Base-by-base conservation (phyloP, 345 rosid species). In the Hypericum perforatum region DNA sequence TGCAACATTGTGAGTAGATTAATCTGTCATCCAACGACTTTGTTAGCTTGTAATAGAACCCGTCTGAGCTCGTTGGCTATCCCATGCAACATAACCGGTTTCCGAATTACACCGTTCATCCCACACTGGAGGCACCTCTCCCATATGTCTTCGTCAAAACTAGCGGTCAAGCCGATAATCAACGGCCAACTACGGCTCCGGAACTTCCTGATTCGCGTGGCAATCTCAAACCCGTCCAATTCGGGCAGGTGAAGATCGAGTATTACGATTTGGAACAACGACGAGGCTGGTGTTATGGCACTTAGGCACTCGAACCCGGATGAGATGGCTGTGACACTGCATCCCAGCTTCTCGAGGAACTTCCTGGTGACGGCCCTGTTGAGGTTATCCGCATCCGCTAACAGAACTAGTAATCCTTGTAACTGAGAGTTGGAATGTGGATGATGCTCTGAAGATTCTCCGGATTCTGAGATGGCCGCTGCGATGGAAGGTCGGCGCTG, bases 151-250 rank as follows among this genome's bases (percentile, higher is more conserved):
- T 88, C 96, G 73, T 85, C 96, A 5, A 94, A 74, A 62, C 94
- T 88, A 3, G 96, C 90, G 0, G 98, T 85, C 64, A 88, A 61
- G 42, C 95, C 98, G 57, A 92, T 67, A 58, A 92, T 88, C 74
- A 88, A 57, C 5, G 94, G 95, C 95, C 91, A 80, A 41, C 57
- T 82, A 16, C 62, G 77, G 62, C 94, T 87, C 45, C 84, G 61
- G 57, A 72, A 80, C 82, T 85, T 87, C 60, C 96, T 78, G 63
- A 92, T 79, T 72, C 90, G 83, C 72, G 50, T 63, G 7, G 98
- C 95, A 45, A 88, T 95, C 58, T 92, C 98, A 0, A 79, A 88
- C 16, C 98, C 96, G 37, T 92, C 96, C 90, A 92, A 83, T 60
- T 85, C 94, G 0, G 84, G 86, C 96, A 88, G 78, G 59, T 88